phyloP scores from a whole-genome alignment of 306 rosid genomes.

The Quercus robur region DNA sequence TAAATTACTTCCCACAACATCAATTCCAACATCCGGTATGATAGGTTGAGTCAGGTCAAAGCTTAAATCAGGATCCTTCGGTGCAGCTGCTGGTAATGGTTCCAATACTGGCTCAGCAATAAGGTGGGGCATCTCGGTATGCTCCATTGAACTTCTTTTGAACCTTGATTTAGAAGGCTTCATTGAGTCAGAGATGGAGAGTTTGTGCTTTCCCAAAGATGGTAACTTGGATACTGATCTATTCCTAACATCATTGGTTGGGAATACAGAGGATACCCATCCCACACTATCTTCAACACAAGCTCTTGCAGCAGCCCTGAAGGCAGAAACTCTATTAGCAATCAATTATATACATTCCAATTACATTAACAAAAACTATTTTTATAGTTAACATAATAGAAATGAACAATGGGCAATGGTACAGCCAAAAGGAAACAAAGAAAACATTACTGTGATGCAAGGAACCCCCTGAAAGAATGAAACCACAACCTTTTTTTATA shows the following conservation, averaged over 20 bases:
- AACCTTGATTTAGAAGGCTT: conserved; percentile 67
- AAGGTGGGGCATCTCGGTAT: conserved; percentile 42
- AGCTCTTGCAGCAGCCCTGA: conserved; percentile 71
- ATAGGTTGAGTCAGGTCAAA: conserved; percentile 34
- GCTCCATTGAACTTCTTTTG: conserved; percentile 46
- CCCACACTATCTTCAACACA: conserved; percentile 62
- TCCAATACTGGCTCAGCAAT: conserved; percentile 35
- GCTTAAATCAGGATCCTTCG: conserved; percentile 32
- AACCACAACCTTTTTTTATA: background rate
- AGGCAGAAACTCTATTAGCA: conserved; percentile 24
- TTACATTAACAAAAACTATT: background rate
- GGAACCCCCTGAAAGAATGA: background rate
- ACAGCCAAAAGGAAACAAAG: background rate
- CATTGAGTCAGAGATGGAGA: conserved; percentile 38
- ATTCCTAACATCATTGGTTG: conserved; percentile 51
- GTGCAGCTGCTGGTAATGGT: conserved; percentile 26
- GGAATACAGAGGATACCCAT: conserved; percentile 89
- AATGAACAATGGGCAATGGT: background rate
- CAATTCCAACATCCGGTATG: conserved; percentile 24
- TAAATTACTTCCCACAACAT: conserved; percentile 24
- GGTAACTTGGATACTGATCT: conserved; percentile 59
- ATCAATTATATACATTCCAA: conserved; percentile 2
- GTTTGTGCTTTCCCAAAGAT: conserved; percentile 80
- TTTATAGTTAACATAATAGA: background rate
- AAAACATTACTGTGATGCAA: background rate